A percentile compares a stretch with the other conserved stretches of the same genome.
Evolutionary conservation across 2,329 filamentous ascomycete species (phyloP).

Genomic region (Aureobasidium sp.): DNA sequence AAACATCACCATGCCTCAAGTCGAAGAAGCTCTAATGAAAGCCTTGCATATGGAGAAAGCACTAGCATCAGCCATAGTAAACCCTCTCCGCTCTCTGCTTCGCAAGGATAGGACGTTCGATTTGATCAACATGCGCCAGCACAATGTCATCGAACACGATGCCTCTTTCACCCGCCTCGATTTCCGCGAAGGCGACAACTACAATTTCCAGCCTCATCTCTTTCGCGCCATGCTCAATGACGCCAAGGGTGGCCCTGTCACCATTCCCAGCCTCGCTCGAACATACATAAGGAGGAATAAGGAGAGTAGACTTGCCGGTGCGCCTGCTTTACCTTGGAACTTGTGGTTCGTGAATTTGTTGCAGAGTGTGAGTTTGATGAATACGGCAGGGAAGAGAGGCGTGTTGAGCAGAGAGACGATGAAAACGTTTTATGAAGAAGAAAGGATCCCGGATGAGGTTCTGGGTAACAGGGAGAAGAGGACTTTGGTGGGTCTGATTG

Average conservation of each 20-base stretch:
- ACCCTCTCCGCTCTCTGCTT: conserved; percentile 15
- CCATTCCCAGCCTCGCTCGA: conserved; percentile 21
- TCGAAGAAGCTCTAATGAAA: conserved; percentile 21
- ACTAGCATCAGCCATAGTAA: conserved; percentile 20
- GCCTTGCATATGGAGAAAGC: not conserved
- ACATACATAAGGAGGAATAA: conserved; percentile 22
- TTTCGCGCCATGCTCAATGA: conserved; percentile 24
- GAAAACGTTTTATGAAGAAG: conserved; percentile 24
- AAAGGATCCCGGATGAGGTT: conserved; percentile 22
- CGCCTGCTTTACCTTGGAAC: conserved; percentile 17
- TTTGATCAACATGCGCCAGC: conserved; percentile 23
- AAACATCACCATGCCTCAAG: conserved; percentile 22
- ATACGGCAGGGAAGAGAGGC: conserved; percentile 14
- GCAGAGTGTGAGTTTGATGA: conserved; percentile 16
- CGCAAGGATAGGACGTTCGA: conserved; percentile 25
- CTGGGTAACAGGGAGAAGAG: conserved; percentile 17
- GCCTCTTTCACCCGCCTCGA: conserved; percentile 27
- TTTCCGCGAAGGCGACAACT: conserved; percentile 27
- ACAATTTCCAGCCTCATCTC: conserved; percentile 25
- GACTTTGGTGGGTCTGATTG: conserved; percentile 18
- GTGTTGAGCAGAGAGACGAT: conserved; percentile 18
- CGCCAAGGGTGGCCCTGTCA: conserved; percentile 23
- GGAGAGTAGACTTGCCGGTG: conserved; percentile 18
- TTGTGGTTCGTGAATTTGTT: conserved; percentile 24
- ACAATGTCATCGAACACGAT: conserved; percentile 29